phyloP scores from a whole-genome alignment of 176 grass and related monocot genomes.

The Carex littledalei region DNA sequence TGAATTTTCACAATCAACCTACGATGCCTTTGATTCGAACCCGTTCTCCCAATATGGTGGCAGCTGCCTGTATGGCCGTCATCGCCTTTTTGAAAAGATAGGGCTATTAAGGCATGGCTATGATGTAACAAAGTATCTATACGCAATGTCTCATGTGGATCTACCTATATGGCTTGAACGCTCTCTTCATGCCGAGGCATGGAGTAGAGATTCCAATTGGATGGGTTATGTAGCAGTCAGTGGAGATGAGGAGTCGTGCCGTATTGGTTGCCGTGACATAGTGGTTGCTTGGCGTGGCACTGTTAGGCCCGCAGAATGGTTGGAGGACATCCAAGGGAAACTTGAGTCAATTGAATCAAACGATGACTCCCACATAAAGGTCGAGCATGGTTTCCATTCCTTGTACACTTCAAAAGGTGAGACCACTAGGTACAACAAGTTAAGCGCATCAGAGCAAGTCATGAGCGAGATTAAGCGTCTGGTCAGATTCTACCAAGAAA shows the following conservation, averaged over 20 bases:
- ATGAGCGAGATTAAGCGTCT: slow-evolving; percentile 31
- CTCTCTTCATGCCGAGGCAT: slow-evolving; percentile 17
- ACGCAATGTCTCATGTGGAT: slow-evolving; percentile 37
- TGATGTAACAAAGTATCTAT: slow-evolving; percentile 55
- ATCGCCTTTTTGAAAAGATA: slow-evolving; percentile 29
- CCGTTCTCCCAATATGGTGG: slow-evolving; percentile 32
- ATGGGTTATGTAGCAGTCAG: slow-evolving; percentile 55
- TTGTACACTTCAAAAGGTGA: slow-evolving; percentile 38
- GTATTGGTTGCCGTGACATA: slow-evolving; percentile 38
- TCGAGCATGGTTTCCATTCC: slow-evolving; percentile 42
- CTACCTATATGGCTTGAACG: slow-evolving; percentile 18
- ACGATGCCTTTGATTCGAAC: slow-evolving; percentile 42
- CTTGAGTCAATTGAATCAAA: slow-evolving; percentile 17
- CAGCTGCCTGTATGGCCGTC: slow-evolving; percentile 39
- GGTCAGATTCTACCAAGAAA: slow-evolving; percentile 18
- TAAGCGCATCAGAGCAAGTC: slow-evolving; percentile 45
- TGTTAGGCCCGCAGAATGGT: slow-evolving; percentile 32
- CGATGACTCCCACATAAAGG: slow-evolving; percentile 4
- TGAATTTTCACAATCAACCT: slow-evolving; percentile 46
- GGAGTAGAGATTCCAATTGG: slow-evolving; percentile 35
- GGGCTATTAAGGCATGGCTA: slow-evolving; percentile 32
- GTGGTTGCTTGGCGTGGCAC: slow-evolving; percentile 37
- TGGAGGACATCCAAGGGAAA: slow-evolving; percentile 35
- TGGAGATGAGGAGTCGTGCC: slow-evolving; percentile 28
- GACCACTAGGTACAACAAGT: slow-evolving; percentile 21